Conservation (phyloP, 495 filamentous ascomycete species). For the Corynascus novoguineensis region DNA sequence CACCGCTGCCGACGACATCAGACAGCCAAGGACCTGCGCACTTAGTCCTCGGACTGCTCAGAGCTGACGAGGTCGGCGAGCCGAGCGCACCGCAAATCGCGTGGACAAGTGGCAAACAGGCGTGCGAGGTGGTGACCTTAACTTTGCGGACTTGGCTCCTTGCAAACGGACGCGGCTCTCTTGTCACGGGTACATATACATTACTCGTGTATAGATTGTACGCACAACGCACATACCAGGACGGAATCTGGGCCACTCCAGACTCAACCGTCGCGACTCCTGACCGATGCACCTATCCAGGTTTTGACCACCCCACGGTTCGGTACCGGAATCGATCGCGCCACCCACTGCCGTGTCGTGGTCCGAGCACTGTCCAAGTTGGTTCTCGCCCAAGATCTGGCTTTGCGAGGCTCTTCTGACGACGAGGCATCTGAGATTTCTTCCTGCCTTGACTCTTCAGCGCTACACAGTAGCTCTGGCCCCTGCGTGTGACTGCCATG, state of each 20-base stretch:
- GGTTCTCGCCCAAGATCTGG: slow-evolving; percentile 18
- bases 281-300: slow-evolving; percentile 3
- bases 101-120: no score
- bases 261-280: slow-evolving; percentile 11
- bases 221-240: no score
- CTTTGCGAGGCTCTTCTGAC: slow-evolving; percentile 19
- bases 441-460: no score
- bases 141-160: neutral
- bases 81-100: slow-evolving; percentile 2
- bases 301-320: slow-evolving; percentile 14
- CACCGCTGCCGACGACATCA: slow-evolving; percentile 12
- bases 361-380: slow-evolving; percentile 1
- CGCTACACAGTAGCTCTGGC: no score
- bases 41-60: slow-evolving; percentile 4
- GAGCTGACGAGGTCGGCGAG: neutral
- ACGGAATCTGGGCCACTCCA: no score
- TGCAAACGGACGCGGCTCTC: neutral
- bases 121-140: no score
- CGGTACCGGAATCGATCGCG: slow-evolving; percentile 21
- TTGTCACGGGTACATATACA: neutral
- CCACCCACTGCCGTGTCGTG: slow-evolving; percentile 5
- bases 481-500: no score
- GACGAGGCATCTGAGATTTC: no score
- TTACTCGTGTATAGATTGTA: neutral
- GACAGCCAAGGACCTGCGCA: slow-evolving; percentile 10